A percentile compares a stretch with the other conserved stretches of the same genome.
phyloP scores from a whole-genome alignment of 805 yeast species.

The Candida succiphila region DNA sequence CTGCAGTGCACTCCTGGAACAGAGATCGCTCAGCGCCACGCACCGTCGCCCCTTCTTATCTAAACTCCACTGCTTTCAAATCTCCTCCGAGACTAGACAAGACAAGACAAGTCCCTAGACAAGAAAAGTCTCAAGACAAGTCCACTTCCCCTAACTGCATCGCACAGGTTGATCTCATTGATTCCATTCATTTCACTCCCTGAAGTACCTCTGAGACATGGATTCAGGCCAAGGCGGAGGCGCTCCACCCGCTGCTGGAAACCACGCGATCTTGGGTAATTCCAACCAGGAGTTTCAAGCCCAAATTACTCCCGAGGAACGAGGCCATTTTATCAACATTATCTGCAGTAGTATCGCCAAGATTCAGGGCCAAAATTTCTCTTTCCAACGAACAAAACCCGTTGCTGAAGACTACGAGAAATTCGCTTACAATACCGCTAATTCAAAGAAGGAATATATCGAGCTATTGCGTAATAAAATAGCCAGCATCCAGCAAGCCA shows the following conservation, averaged over 20 bases:
- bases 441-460: slow-evolving; percentile 47
- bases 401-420: slow-evolving; percentile 68
- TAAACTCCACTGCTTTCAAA: too few relatives aligned
- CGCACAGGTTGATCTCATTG: not conserved
- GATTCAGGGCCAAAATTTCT: slow-evolving; percentile 21
- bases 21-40: too few relatives aligned
- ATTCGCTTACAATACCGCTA: slow-evolving; percentile 49
- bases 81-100: too few relatives aligned
- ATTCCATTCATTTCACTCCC: not conserved
- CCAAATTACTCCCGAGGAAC: slow-evolving; percentile 17
- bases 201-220: too few relatives aligned
- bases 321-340: slow-evolving; percentile 21
- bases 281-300: slow-evolving; percentile 1
- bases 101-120: too few relatives aligned
- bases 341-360: slow-evolving; percentile 22
- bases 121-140: too few relatives aligned
- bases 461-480: slow-evolving; percentile 34
- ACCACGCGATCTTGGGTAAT: too few relatives aligned
- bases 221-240: not conserved
- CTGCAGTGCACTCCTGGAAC: too few relatives aligned
- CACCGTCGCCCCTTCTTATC: too few relatives aligned
- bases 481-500: slow-evolving; percentile 26
- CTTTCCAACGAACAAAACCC: slow-evolving; percentile 31
- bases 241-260: too few relatives aligned
- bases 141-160: too few relatives aligned